Evolutionary conservation across 2,329 filamentous ascomycete genomes (phyloP).

Genomic region (Trichocomaceae sp.): DNA sequence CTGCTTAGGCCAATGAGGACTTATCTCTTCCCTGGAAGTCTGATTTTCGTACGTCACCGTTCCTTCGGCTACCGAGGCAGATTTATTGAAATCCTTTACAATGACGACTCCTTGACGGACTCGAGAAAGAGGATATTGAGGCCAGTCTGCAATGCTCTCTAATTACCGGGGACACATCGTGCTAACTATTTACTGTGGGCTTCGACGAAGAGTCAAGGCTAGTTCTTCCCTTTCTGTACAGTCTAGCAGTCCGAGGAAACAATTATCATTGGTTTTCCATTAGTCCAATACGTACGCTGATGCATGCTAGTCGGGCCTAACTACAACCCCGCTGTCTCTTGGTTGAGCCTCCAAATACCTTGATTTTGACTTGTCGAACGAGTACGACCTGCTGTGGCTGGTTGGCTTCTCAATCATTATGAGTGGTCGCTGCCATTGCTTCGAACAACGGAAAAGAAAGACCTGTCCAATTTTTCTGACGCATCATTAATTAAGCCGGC

Average conservation of each 20-base stretch:
- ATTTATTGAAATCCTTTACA: neutral
- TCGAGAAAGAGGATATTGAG: neutral
- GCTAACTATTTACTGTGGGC: neutral
- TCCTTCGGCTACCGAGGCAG: neutral
- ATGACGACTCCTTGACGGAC: neutral
- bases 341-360: slow-evolving; percentile 1
- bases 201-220: neutral
- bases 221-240: too few species aligned
- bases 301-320: too few species aligned
- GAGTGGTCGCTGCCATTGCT: neutral
- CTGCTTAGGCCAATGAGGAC: neutral
- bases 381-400: neutral
- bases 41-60: neutral
- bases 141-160: neutral
- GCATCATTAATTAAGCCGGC: neutral
- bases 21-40: neutral
- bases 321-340: neutral
- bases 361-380: neutral
- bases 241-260: neutral
- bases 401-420: neutral
- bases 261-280: too few species aligned
- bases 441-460: neutral
- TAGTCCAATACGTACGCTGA: neutral
- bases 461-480: neutral
- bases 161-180: neutral